phyloP scores from a whole-genome alignment of 2,329 filamentous ascomycete species.

The Fusarium luffae region DNA sequence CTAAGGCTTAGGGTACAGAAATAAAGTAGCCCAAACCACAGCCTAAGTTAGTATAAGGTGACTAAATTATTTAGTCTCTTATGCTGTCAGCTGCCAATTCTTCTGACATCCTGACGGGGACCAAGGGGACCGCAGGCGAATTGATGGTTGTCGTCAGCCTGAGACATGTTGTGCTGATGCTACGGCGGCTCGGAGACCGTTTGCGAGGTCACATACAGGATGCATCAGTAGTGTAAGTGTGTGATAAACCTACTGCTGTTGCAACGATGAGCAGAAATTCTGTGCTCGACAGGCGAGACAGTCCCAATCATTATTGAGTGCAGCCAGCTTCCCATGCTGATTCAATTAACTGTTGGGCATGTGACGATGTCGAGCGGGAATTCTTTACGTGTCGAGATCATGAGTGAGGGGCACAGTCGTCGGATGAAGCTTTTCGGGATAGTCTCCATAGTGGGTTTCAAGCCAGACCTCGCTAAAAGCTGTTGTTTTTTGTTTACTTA shows the following conservation, averaged over 20 bases:
- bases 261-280: neutral
- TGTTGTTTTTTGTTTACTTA: conserved; percentile 27
- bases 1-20: too few species aligned
- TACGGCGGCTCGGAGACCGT: conserved; percentile 11
- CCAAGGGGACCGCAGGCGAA: neutral
- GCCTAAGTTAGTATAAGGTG: too few species aligned
- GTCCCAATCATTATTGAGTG: neutral
- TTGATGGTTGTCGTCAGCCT: neutral
- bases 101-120: too few species aligned
- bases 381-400: neutral
- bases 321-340: neutral
- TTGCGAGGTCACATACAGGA: neutral
- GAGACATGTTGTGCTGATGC: neutral
- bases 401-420: neutral
- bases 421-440: conserved; percentile 23
- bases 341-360: neutral
- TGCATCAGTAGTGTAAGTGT: neutral
- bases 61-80: too few species aligned
- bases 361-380: neutral
- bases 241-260: neutral
- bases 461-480: conserved; percentile 5
- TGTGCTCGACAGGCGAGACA: neutral
- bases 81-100: too few species aligned
- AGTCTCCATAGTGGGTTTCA: conserved; percentile 21
- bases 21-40: too few species aligned